These are phyloP conservation scores for Monosporascus sp. DNA, from an alignment of 2,329 filamentous ascomycete genomes.

Conservation along the genomic window DNA sequence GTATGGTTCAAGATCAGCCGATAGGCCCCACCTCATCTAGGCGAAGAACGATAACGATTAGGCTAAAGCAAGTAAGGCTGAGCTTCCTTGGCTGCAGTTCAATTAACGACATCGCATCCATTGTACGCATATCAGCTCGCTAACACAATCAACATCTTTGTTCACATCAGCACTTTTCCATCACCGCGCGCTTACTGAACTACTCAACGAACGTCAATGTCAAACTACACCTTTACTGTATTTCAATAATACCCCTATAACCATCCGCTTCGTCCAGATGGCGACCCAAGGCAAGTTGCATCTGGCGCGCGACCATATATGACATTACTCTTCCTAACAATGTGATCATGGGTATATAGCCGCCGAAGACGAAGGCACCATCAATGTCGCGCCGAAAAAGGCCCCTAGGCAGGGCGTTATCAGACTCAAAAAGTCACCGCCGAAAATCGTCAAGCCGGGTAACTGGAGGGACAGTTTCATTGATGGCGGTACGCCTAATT, in stretches of 20 bases:
- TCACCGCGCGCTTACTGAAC: neutral
- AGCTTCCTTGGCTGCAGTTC: neutral
- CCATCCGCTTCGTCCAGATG: neutral
- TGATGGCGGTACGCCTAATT: slow-evolving; percentile 47
- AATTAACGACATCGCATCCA: neutral
- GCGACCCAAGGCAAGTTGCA: neutral
- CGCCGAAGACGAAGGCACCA: slow-evolving; percentile 52
- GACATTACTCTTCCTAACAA: slow-evolving; percentile 1
- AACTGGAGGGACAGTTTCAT: slow-evolving; percentile 67
- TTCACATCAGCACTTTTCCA: neutral
- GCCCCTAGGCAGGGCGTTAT: slow-evolving; percentile 43
- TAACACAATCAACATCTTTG: neutral
- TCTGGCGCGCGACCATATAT: slow-evolving; percentile 2
- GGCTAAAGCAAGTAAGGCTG: neutral
- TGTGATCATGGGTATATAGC: slow-evolving; percentile 16
- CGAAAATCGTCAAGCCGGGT: slow-evolving; percentile 60
- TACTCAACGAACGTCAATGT: too few species aligned
- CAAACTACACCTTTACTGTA: too few species aligned
- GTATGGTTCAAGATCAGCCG: neutral
- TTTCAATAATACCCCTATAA: too few species aligned
- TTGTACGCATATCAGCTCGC: neutral
- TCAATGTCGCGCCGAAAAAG: slow-evolving; percentile 58
- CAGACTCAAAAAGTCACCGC: slow-evolving; percentile 57
- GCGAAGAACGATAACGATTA: neutral
- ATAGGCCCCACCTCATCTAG: neutral